Base-by-base conservation (phyloP, 2,329 filamentous ascomycete species). In the Hypoxylon sp. region DNA sequence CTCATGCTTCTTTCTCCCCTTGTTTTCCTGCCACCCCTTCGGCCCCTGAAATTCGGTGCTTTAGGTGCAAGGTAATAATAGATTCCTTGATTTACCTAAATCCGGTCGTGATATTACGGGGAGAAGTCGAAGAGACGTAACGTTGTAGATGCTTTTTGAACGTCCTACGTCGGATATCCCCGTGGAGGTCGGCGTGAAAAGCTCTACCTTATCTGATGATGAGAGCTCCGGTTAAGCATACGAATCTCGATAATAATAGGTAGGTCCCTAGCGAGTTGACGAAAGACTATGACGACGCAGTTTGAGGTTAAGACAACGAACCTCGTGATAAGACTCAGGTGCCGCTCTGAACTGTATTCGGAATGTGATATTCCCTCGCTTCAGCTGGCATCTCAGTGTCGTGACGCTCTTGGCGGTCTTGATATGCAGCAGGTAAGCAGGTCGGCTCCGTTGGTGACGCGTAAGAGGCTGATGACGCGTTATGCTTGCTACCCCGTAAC, bases 391-490 rank as follows among this genome's bases (percentile, higher is more conserved):
- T 57, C 17, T 53, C 31, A 40, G 27, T 51, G 31, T 10, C 54
- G 46, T 22, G 53, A 61, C 35, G 13, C 8, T 46, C 22, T 54
- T 13, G 8, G 13, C 14, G 46, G 30, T 60, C 20, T 14, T 33
- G 10, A 2, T 30, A 22, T 54, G 31, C 20, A 42, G 5, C n/a
- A 7, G 11, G 40, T 20, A 44, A 31, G 6, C 10, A 55, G 3
- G 50, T 50, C 33, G 30, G 48, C 17, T 46, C n/a, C 25, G 17
- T 48, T 37, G 13, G 59, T 49, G 50, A 62, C 59, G 44, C 44
- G 57, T 53, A 57, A 51, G 31, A 61, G 37, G 27, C 46, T 22
- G 51, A 53, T 69, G 31, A 63, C 62, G 62, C 49, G 54, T 69
- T 54, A 27, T 37, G 30, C 53, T 40, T 37, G 25, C 42, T 61